Evolutionary conservation across 106 monocot genomes (phyloP).

Genomic region (Apostasia shenzhenica): DNA sequence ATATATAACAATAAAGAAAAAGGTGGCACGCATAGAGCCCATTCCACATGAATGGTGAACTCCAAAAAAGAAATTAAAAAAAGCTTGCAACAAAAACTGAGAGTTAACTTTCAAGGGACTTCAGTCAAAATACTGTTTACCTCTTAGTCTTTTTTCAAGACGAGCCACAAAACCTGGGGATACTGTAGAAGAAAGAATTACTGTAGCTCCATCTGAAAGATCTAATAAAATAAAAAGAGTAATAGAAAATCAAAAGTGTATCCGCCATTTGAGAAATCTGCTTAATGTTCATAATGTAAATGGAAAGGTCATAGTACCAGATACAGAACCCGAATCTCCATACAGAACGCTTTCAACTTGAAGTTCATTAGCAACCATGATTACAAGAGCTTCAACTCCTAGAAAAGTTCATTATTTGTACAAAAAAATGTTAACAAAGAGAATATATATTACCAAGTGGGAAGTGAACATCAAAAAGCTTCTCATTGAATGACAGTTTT

Average conservation of each 20-base stretch:
- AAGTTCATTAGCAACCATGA: conserved; percentile 96
- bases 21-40: too few species aligned
- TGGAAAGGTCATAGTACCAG: conserved; percentile 33
- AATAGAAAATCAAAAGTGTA: neutral
- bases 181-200: conserved; percentile 91
- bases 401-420: conserved; percentile 7
- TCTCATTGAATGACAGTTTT: too few species aligned
- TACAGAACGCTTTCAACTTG: conserved; percentile 87
- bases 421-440: neutral
- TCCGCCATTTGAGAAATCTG: neutral
- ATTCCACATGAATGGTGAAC: too few species aligned
- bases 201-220: conserved; percentile 66
- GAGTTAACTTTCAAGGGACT: neutral
- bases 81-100: neutral
- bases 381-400: conserved; percentile 77
- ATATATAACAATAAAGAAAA: too few species aligned
- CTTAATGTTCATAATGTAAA: conserved; percentile 3
- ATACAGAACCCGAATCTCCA: conserved; percentile 67
- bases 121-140: conserved; percentile 18
- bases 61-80: neutral
- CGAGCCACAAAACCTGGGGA: conserved; percentile 72
- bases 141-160: conserved; percentile 65
- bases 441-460: neutral
- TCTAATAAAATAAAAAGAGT: conserved; percentile 21
- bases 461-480: too few species aligned